These are phyloP conservation scores for Entomortierella chlamydospora DNA, from an alignment of 192 early-diverging fungal species.

Conservation along the genomic window DNA sequence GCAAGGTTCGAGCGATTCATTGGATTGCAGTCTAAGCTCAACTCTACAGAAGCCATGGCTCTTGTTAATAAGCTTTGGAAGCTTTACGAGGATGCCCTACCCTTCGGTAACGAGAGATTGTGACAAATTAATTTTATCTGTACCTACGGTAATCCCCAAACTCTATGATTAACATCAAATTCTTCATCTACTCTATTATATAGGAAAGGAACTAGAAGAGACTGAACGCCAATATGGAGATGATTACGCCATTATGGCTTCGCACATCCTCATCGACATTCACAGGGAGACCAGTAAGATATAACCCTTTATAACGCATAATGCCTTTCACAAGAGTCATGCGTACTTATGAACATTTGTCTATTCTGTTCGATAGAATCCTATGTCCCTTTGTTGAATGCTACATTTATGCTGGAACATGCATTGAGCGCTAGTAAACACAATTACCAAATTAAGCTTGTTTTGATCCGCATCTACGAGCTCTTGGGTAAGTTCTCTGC, in stretches of 20 bases:
- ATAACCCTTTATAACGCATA: too few species aligned
- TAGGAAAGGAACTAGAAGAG: conserved; percentile 68
- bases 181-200: too few species aligned
- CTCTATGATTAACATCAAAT: too few species aligned
- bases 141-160: too few species aligned
- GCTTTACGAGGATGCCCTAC: conserved; percentile 45
- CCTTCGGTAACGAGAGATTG: conserved; percentile 21
- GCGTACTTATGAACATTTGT: background rate
- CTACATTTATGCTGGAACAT: conserved; percentile 77
- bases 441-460: conserved; percentile 89
- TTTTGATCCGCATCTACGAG: conserved; percentile 86
- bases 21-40: conserved; percentile 25
- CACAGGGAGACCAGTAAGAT: conserved; percentile 58
- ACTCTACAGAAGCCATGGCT: conserved; percentile 14
- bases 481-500: conserved; percentile 68
- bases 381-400: conserved; percentile 55
- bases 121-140: background rate
- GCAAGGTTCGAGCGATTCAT: conserved; percentile 30
- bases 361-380: conserved; percentile 19
- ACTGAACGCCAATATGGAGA: conserved; percentile 85
- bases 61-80: conserved; percentile 52
- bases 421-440: conserved; percentile 79
- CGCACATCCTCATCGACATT: conserved; percentile 66
- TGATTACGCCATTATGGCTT: conserved; percentile 77
- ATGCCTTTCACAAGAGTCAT: background rate